Base-by-base conservation (phyloP, 2,329 filamentous ascomycete species). In the Pyrenophora graminea region DNA sequence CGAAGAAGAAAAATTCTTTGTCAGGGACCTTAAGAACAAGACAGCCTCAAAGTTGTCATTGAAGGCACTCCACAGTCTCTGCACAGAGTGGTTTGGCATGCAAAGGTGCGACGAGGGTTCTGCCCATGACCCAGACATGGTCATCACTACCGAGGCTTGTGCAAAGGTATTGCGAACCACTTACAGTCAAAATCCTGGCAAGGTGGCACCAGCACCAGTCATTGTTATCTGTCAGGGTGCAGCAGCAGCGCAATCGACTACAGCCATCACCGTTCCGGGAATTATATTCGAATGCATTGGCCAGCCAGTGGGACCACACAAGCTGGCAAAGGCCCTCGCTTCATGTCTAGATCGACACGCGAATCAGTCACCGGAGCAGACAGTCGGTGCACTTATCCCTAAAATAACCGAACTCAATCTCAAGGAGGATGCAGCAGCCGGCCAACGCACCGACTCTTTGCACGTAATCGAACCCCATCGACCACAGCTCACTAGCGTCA, bases 241-340 rank as follows among this genome's bases (percentile, higher is more conserved):
- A 36, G 68, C 69, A 15, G 67, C 69, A 6, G 68, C 66, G 33
- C 68, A 71, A 36, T 70, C 68, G 27, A 69, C 66, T 1, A 71
- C 67, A 4, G 64, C 69, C 2, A 69, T 71, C 17, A 71, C 69
- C 0, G 65, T 70, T 3, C 66, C 68, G 2, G 70, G 69, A 0
- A 60, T 71, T 10, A 67, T 64, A 13, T 68, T 70, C 46, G 70
- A 70, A 52, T 71, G 70, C 36, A 70, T 72, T 30, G 53, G 65
- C 17, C 70, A 70, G 40, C 71, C 67, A n/a, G 68, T 66, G 23
- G 71, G 71, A 25, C 71, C 71, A n/a, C 70, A 73, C 50, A 74
- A 74, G 51, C 61, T 74, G 45, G 64, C 68, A 30, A 72, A 69
- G 47, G 69, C 71, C 4, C 52, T 74, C 2, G 48, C 57, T 0